These are phyloP conservation scores for Aeschynomene evenia DNA, from an alignment of 306 rosid genomes.

Conservation along the genomic window DNA sequence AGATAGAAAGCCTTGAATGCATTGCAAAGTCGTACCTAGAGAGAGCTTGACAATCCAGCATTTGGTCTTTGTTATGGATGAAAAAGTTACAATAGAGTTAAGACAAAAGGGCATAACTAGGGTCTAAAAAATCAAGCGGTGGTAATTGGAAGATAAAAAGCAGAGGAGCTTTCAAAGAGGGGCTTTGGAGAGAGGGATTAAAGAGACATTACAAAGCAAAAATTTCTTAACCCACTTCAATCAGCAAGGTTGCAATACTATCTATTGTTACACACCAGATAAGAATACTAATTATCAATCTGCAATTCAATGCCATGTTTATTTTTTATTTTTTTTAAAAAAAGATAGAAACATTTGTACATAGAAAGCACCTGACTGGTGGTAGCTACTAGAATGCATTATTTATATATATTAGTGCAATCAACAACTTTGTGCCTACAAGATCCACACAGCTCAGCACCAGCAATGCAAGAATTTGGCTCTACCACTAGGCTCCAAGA, in stretches of 20 bases:
- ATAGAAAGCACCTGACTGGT: not conserved
- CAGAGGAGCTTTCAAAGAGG: no score
- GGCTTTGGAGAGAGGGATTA: no score
- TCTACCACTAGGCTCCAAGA: not conserved
- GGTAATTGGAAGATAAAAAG: no score
- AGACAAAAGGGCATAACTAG: no score
- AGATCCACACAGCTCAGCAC: not conserved
- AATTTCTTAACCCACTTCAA: not conserved
- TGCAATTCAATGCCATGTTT: constrained; percentile 3
- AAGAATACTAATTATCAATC: not conserved
- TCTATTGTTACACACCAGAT: not conserved
- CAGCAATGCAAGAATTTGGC: not conserved
- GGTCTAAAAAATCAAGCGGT: no score
- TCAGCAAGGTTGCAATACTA: not conserved
- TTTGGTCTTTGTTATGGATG: no score
- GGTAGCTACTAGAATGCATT: constrained; percentile 8
- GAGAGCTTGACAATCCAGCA: no score
- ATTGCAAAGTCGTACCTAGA: no score
- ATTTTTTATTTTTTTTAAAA: no score
- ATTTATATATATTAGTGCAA: constrained; percentile 6
- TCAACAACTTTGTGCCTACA: not conserved
- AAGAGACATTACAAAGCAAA: not conserved
- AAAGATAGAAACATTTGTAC: not conserved
- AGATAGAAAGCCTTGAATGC: no score
- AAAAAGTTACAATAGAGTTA: no score